Conservation (phyloP, 192 early-diverging fungal species). For the Linderina pennispora region DNA sequence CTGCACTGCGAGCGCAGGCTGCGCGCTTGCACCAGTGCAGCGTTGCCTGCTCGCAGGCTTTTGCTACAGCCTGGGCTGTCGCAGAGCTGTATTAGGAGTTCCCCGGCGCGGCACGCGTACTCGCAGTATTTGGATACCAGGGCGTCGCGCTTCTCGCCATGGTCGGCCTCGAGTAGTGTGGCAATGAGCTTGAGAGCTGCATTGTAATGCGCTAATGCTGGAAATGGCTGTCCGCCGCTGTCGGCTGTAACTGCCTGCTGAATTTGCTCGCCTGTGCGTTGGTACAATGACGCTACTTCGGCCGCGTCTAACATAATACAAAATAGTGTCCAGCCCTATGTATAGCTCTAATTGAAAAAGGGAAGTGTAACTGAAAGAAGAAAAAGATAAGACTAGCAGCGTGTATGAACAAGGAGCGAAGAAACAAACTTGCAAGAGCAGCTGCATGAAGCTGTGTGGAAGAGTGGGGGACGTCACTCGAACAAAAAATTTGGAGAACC, state of each 20-base stretch:
- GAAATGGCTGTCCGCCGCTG: slow-evolving; percentile 1
- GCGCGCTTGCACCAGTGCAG: slow-evolving; percentile 12
- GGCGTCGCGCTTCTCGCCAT: slow-evolving; percentile 2
- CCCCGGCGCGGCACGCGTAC: slow-evolving; percentile 21
- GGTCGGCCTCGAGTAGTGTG: slow-evolving; percentile 4
- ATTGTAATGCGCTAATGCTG: slow-evolving; percentile 24
- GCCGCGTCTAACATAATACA: slow-evolving; percentile 1
- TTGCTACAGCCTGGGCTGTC: slow-evolving; percentile 2
- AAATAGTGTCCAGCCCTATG: neutral
- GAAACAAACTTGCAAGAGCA: too few relatives aligned
- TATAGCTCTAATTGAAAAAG: neutral
- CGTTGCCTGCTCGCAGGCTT: slow-evolving; percentile 12
- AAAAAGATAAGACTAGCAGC: neutral
- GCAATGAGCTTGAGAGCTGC: slow-evolving; percentile 19
- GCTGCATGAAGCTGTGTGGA: too few relatives aligned
- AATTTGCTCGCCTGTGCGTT: slow-evolving; percentile 25
- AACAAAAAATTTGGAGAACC: too few relatives aligned
- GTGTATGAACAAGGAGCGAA: neutral
- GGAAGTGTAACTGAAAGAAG: neutral
- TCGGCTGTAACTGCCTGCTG: slow-evolving; percentile 33
- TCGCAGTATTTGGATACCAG: slow-evolving; percentile 32
- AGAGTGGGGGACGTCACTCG: too few relatives aligned
- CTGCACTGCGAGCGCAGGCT: slow-evolving; percentile 1
- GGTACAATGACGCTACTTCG: neutral
- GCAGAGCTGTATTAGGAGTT: slow-evolving; percentile 12